Evolutionary conservation across 1,284 basidiomycete genomes (phyloP), one percentile per base, ranked within the genome.

Genomic region (Tilletiaria anomala): DNA sequence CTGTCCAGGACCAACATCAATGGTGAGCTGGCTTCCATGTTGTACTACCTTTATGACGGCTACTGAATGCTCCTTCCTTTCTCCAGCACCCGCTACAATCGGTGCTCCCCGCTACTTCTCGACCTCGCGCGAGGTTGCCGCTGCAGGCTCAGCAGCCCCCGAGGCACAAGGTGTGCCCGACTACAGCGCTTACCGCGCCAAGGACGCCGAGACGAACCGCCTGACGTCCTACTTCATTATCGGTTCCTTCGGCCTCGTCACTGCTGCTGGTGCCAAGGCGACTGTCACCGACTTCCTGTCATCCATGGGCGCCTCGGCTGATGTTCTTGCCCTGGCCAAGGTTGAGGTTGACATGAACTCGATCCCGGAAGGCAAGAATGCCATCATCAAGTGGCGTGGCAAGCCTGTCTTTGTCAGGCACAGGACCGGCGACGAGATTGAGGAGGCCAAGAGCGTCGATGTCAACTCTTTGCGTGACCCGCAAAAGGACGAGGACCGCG

Each of bases 361-460:
- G 51, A 97, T 99, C 63, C 91, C 93, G 26, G 86, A 94, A 76
- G 93, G 93, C 71, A 89, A 91, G 78, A 68, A 68, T 38, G 50
- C 53, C 37, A 55, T 61, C 47, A 59, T 65, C 57, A 63, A 61
- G 50, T 97, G 93, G 93, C 84, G 91, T 69, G 93, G 91, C 69
- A 99, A 97, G 77, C 93, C 93, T 56, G 91, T 99, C 47, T 97
- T 97, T 74, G 86, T 99, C 69, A 80, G 93, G 58, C 91, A 99
- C 75, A 80, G 93, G 63, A 99, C 93, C 19, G 68, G 76, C 45
- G 76, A 75, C 43, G 93, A 99, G 75, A 87, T 97, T 59, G 78
- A 87, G 52, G 93, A 97, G 73, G 93, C 93, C 45, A 81, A 85
- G 70, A 62, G 70, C 39, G 73, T 78, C 43, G 80, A 94, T 70